Base-by-base conservation (phyloP, 2,329 filamentous ascomycete species). In the Colletotrichum incanum region DNA sequence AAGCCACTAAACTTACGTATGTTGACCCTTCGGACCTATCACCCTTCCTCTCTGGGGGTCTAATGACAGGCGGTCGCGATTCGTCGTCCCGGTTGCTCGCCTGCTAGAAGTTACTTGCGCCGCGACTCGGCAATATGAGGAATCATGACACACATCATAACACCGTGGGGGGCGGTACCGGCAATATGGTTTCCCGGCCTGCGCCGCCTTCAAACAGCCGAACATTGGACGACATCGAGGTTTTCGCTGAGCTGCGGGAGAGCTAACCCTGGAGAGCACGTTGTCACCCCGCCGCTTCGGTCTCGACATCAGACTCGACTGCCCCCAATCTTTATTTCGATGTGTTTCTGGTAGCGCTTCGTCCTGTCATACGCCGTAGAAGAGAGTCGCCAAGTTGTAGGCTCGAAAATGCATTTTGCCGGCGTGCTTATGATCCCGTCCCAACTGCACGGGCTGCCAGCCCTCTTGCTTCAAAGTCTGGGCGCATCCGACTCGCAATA, bases 161-260 rank as follows among this genome's bases (percentile, higher is more conserved):
- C n/a, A 20, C 5, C 37, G 14, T 55, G 65, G 20, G 65, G 20
- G 39, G 55, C 62, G 41, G 55, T n/a, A 20, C 65, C 69, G 58
- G 58, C n/a, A 34, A 12, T 14, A 20, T 54, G 43, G 37, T 39
- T 37, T 47, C 8, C 41, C 45, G 45, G 23, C 28, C 52, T 59
- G 65, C 59, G 37, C 67, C 67, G 31, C 55, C 39, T 23, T 41
- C n/a, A 16, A 43, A 58, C 9, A 31, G 16, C 58, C 58, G 69
- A 68, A 45, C 20, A 56, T 68, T 8, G 56, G 56, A 62, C 18
- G 56, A 54, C 23, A 37, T 54, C 14, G 43, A 62, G 7, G 31
- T 23, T 63, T 8, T 16, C 16, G 43, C 37, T 28, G 26, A 43
- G 43, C 50, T 60, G 49, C 43, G 1, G 3, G 5, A 47, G 5